Evolutionary conservation across 192 early-diverging fungal species (phyloP).

Genomic region (Gamsiella multidivaricata): DNA sequence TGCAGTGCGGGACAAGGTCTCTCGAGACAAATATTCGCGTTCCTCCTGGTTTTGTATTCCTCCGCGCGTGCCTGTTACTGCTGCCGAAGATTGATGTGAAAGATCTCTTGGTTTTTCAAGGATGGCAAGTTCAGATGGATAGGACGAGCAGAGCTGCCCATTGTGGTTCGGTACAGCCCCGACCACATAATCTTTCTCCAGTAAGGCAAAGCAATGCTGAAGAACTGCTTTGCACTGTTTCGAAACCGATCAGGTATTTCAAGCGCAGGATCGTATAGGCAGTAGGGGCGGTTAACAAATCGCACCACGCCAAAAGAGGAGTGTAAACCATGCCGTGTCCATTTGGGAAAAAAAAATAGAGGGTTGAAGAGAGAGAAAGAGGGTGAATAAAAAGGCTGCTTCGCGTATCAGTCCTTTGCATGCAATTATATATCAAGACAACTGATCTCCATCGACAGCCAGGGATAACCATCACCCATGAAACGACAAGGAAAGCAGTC

Average conservation of each 20-base stretch:
- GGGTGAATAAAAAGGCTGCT: background rate
- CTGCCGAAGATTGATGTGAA: background rate
- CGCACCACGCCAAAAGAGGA: background rate
- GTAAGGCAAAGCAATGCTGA: slow-evolving; percentile 41
- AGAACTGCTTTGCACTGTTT: slow-evolving; percentile 49
- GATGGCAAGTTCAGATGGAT: slow-evolving; percentile 47
- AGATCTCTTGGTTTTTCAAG: slow-evolving; percentile 24
- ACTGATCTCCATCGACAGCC: too few relatives aligned
- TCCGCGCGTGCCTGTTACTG: background rate
- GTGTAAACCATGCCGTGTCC: background rate
- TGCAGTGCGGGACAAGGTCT: too few relatives aligned
- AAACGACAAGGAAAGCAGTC: too few relatives aligned
- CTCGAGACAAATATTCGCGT: too few relatives aligned
- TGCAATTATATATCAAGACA: background rate
- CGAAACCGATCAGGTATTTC: background rate
- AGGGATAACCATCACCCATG: too few relatives aligned
- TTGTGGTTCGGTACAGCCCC: slow-evolving; percentile 43
- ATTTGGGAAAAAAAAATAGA: slow-evolving; percentile 8
- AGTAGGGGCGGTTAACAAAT: background rate
- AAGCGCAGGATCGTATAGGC: background rate
- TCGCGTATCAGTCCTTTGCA: too few relatives aligned
- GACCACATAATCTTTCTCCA: slow-evolving; percentile 52
- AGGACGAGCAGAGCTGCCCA: slow-evolving; percentile 48
- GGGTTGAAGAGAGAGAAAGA: background rate
- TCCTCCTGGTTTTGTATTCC: too few relatives aligned